Percentiles rank a stretch among this genome's conserved stretches.
Evolutionary conservation across 73 alveolate genomes (phyloP).

Genomic region (Paraurostyla sp.): DNA sequence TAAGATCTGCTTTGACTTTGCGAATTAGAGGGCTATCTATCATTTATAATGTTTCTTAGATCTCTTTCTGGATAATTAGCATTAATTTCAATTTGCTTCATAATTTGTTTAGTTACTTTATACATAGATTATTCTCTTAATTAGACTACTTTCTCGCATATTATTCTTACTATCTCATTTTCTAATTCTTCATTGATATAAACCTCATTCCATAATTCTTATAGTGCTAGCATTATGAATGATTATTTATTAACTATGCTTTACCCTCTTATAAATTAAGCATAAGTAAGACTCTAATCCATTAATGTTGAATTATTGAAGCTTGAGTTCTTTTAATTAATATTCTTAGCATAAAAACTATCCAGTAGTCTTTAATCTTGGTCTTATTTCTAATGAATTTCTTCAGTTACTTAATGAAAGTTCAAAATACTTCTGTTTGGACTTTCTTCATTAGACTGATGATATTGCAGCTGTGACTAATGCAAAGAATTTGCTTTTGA

Average conservation of each 20-base stretch:
- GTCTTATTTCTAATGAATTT: background rate
- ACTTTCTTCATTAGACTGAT: background rate
- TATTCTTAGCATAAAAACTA: background rate
- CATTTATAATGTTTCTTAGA: too few relatives aligned
- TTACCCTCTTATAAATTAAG: background rate
- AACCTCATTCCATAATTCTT: conserved; percentile 23
- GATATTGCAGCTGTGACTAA: background rate
- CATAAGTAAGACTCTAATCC: too few relatives aligned
- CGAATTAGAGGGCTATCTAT: too few relatives aligned
- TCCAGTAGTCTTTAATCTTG: background rate
- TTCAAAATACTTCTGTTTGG: too few relatives aligned
- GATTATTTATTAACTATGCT: background rate
- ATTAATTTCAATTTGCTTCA: conserved; percentile 19
- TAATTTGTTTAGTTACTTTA: background rate
- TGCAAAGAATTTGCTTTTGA: background rate
- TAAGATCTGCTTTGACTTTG: too few relatives aligned
- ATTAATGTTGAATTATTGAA: background rate
- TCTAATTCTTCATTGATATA: background rate
- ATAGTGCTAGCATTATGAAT: background rate
- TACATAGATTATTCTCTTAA: background rate
- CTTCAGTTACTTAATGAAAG: background rate
- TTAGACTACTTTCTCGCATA: background rate
- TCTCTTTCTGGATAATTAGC: too few relatives aligned
- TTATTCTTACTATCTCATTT: background rate
- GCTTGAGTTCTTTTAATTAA: background rate